These are phyloP conservation scores for Tetrapisispora fleetii DNA, from an alignment of 805 yeast species.

Conservation along the genomic window DNA sequence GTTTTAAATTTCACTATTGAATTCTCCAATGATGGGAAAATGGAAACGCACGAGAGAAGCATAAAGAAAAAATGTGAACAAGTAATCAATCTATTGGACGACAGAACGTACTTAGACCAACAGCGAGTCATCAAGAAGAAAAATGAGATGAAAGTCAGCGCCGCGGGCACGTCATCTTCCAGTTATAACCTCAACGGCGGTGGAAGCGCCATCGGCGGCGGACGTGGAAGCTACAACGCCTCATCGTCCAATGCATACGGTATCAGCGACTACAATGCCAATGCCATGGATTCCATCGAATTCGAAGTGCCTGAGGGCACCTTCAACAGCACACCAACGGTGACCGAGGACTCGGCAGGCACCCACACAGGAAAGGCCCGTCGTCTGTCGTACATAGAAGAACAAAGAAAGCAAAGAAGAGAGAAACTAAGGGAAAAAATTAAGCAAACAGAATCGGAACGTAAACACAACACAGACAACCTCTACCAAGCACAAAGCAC, in stretches of 20 bases:
- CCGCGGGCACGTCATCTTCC: background rate
- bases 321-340: constrained; percentile 19
- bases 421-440: constrained; percentile 22
- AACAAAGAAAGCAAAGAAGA: constrained; percentile 26
- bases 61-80: constrained; percentile 27
- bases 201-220: background rate
- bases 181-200: background rate
- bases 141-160: constrained; percentile 21
- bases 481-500: background rate
- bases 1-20: constrained; percentile 21
- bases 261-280: constrained; percentile 4
- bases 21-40: constrained; percentile 29
- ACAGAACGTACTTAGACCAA: constrained; percentile 21
- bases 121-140: constrained; percentile 22
- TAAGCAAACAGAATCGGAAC: constrained; percentile 18
- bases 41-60: constrained; percentile 31
- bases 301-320: constrained; percentile 5
- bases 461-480: constrained; percentile 9
- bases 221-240: background rate
- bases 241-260: background rate
- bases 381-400: constrained; percentile 18
- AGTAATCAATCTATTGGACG: constrained; percentile 23
- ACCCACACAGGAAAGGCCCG: constrained; percentile 4
- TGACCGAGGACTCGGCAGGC: too few relatives aligned
- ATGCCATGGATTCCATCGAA: constrained; percentile 4